Conservation (phyloP, 139 green algal species). For the Marvania coccoides region DNA sequence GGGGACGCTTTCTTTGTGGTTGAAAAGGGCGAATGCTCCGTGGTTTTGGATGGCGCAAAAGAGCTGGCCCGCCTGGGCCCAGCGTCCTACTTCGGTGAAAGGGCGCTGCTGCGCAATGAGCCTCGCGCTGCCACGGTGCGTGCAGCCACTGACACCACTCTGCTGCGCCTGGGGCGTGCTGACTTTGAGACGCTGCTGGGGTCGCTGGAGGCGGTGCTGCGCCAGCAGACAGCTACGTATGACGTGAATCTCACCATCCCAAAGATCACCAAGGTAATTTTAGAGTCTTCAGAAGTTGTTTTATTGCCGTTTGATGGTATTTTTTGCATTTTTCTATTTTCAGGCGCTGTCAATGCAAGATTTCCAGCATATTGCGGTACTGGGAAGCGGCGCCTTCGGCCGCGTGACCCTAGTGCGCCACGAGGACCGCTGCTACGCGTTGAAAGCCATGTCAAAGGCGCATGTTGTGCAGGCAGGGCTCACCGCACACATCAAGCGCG, state of each 20-base stretch:
- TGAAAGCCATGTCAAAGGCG: constrained; percentile 81
- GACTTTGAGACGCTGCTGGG: constrained; percentile 48
- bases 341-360: constrained; percentile 34
- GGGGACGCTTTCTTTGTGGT: constrained; percentile 87
- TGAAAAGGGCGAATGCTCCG: constrained; percentile 55
- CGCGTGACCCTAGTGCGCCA: constrained; percentile 70
- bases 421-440: constrained; percentile 44
- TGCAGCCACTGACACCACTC: constrained; percentile 34
- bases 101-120: constrained; percentile 67
- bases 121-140: constrained; percentile 73
- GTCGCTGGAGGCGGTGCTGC: constrained; percentile 35
- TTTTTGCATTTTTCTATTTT: too few relatives aligned
- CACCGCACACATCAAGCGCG: constrained; percentile 75
- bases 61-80: constrained; percentile 23
- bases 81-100: constrained; percentile 82
- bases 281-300: constrained; percentile 8
- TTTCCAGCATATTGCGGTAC: constrained; percentile 51
- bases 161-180: constrained; percentile 55
- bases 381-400: constrained; percentile 84
- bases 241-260: background rate
- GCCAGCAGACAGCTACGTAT: constrained; percentile 16
- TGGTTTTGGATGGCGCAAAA: constrained; percentile 11
- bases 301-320: too few relatives aligned
- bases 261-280: constrained; percentile 14
- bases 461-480: constrained; percentile 68